A percentile compares a stretch with the other conserved stretches of the same genome.
These are phyloP conservation scores for Chlamydomonas schloesseri DNA, from an alignment of 139 green algal genomes.

Conservation along the genomic window DNA sequence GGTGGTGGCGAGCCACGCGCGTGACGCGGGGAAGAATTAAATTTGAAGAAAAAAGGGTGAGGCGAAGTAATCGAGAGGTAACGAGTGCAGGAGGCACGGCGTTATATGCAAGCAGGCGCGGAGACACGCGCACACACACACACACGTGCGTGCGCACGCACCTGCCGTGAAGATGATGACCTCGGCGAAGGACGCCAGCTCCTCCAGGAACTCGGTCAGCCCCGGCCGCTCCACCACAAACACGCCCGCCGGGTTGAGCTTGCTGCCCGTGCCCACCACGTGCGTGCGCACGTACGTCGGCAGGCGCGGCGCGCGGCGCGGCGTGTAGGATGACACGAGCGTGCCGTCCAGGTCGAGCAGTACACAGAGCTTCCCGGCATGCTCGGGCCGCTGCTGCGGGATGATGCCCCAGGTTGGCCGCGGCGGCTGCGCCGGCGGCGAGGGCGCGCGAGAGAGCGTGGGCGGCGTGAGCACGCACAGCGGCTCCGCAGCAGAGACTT, in stretches of 20 bases:
- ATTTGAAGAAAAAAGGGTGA: no score
- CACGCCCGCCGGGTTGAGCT: constrained; percentile 85
- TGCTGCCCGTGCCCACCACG: constrained; percentile 76
- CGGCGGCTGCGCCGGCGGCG: not conserved
- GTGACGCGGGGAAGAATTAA: not conserved
- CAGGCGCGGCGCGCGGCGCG: constrained; percentile 74
- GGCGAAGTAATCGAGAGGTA: no score
- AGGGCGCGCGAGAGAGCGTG: not conserved
- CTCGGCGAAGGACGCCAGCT: constrained; percentile 72
- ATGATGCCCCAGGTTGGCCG: constrained; percentile 51
- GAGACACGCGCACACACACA: no score
- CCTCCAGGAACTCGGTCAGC: constrained; percentile 80
- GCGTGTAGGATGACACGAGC: constrained; percentile 85
- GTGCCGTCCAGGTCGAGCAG: constrained; percentile 94
- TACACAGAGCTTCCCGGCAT: constrained; percentile 73
- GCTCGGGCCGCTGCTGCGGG: constrained; percentile 46
- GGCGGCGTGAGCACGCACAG: not conserved
- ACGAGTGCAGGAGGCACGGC: no score
- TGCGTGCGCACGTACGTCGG: constrained; percentile 69
- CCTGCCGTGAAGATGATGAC: constrained; percentile 91
- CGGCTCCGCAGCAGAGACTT: no score
- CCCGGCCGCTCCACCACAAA: constrained; percentile 90
- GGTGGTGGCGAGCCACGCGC: not conserved
- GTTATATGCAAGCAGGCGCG: no score
- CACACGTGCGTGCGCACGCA: no score